Conservation (phyloP, 345 rosid species). For the Acer saccharum region DNA sequence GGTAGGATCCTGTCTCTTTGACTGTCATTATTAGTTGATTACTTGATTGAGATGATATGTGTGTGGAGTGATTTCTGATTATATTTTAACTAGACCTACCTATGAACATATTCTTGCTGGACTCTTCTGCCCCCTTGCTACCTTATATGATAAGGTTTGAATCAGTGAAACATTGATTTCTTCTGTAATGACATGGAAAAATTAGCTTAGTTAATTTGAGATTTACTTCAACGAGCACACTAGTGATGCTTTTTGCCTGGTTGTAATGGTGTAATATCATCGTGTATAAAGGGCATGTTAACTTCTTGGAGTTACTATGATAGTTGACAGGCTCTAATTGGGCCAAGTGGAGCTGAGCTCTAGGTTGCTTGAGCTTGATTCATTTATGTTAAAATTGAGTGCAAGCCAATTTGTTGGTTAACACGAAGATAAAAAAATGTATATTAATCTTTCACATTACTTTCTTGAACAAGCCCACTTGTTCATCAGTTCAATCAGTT, state of each 20-base stretch:
- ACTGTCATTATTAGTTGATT: background rate
- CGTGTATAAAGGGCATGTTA: background rate
- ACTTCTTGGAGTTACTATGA: background rate
- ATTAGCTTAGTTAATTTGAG: background rate
- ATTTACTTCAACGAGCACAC: background rate
- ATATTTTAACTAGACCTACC: background rate
- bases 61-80: background rate
- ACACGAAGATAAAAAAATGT: background rate
- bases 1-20: constrained; percentile 44
- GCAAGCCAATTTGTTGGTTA: background rate
- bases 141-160: constrained; percentile 3
- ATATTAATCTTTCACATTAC: background rate
- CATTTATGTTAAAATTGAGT: background rate
- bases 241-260: background rate
- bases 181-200: background rate
- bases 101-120: background rate
- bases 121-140: background rate
- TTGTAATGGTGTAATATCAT: constrained; percentile 1
- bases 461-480: background rate
- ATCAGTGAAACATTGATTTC: background rate
- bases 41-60: background rate
- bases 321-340: background rate
- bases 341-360: background rate
- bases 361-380: background rate
- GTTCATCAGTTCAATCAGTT: background rate